phyloP scores from a whole-genome alignment of 2,329 filamentous ascomycete genomes.

The Spiromastix sp. region DNA sequence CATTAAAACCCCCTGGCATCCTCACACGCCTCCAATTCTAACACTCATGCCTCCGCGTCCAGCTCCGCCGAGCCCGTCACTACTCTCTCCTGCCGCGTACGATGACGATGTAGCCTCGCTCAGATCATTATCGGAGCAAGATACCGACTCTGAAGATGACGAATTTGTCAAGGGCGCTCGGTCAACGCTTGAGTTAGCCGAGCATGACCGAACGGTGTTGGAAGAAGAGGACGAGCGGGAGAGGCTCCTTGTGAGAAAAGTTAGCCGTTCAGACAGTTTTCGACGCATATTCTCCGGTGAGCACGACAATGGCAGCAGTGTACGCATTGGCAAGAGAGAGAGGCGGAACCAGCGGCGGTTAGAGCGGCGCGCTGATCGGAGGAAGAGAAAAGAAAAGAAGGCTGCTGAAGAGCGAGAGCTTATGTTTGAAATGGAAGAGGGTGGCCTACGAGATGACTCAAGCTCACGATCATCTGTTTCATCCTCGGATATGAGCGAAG shows the following conservation, averaged over 20 bases:
- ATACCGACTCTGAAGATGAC: constrained; percentile 68
- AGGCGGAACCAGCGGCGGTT: constrained; percentile 42
- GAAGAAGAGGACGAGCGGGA: constrained; percentile 61
- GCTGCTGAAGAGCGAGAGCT: constrained; percentile 58
- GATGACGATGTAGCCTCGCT: constrained; percentile 61
- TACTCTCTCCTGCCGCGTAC: constrained; percentile 55
- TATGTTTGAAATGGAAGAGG: constrained; percentile 88
- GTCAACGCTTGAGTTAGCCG: constrained; percentile 58
- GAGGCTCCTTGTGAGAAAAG: constrained; percentile 33
- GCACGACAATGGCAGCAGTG: constrained; percentile 33
- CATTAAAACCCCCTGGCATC: too few relatives aligned
- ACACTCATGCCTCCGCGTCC: constrained; percentile 12
- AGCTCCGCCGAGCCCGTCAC: constrained; percentile 27
- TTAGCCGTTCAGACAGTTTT: constrained; percentile 25
- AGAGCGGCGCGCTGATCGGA: constrained; percentile 27
- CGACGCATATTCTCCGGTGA: constrained; percentile 29
- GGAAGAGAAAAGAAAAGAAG: constrained; percentile 41
- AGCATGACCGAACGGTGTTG: constrained; percentile 59
- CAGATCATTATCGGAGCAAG: constrained; percentile 53
- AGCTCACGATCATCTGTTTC: constrained; percentile 51
- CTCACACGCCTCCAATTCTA: too few relatives aligned
- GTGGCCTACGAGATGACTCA: constrained; percentile 57
- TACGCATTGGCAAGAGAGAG: constrained; percentile 41
- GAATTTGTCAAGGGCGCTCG: constrained; percentile 54
- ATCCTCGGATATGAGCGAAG: constrained; percentile 44